Base-by-base conservation (phyloP, 2,329 filamentous ascomycete genomes). In the Arthroderma sp. region DNA sequence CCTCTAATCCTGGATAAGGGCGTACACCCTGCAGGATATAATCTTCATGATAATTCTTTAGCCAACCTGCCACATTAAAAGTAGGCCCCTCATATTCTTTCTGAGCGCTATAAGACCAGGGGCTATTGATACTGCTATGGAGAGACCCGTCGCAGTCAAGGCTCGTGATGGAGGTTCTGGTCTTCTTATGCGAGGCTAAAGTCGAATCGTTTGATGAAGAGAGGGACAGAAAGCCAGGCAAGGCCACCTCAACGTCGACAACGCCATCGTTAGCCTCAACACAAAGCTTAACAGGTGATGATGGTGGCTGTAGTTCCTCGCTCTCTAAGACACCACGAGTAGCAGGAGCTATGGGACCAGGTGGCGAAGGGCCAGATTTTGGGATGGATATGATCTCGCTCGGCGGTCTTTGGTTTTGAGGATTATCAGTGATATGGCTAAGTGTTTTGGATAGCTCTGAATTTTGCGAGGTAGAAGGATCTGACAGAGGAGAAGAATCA, bases 231-330 rank as follows among this genome's bases (percentile, higher is more conserved):
- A 71, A 70, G 6, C 71, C 72, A 36, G 72, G 70, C 15, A 77
- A 59, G 2, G 72, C 70, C 38, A 78, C 68, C 46, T 77, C 73
- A 41, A 78, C 73, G 52, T 78, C 75, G 29, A 78, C 71, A n/a
- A 78, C 69, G 1, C 75, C 75, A 51, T 78, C 75, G 29, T 72
- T 46, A 10, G 48, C 41, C 30, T 73, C 72, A n/a, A 75, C 70
- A 0, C 70, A 74, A 15, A 76, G 54, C 51, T 73, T 75, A 43
- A 75, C 52, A 6, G 66, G 67, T 7, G 68, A 67, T 37, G 70
- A 68, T 38, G 67, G 59, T 5, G 51, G 40, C n/a, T 43, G 38
- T 22, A 10, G 15, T 30, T 46, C 30, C 15, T 22, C 15, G 3
- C 15, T 22, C 15, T 22, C 15, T 22, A 22, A 22, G 15, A 22